These are phyloP conservation scores for Chloranthus sessilifolius DNA, from an alignment of 164 flowering plant species.

Conservation along the genomic window DNA sequence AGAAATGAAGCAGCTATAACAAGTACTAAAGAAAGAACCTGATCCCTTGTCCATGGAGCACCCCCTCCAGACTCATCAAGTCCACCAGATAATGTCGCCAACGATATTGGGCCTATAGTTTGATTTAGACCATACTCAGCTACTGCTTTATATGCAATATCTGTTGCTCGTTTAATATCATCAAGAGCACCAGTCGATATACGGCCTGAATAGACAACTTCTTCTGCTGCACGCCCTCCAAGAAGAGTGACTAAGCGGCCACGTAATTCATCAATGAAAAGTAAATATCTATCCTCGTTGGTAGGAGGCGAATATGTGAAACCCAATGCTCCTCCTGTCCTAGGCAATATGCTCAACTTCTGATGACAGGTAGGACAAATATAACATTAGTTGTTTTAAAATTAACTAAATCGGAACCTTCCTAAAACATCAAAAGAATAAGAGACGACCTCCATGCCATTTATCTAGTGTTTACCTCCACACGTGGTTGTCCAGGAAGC, in stretches of 20 bases:
- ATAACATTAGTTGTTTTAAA: constrained; percentile 7
- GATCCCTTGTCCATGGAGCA: constrained; percentile 83
- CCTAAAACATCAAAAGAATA: too few relatives aligned
- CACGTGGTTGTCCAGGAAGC: constrained; percentile 90
- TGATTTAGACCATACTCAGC: constrained; percentile 97
- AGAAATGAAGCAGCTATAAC: neutral
- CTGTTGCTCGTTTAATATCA: constrained; percentile 95
- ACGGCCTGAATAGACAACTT: constrained; percentile 88
- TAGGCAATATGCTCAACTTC: constrained; percentile 97
- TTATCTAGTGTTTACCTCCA: constrained; percentile 80
- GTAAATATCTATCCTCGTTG: constrained; percentile 86
- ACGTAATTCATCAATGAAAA: constrained; percentile 89
- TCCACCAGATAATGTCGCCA: constrained; percentile 81
- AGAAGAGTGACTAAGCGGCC: constrained; percentile 99
- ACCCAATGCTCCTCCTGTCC: constrained; percentile 96
- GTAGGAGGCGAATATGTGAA: constrained; percentile 93
- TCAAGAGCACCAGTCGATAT: constrained; percentile 98
- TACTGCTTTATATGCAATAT: constrained; percentile 96
- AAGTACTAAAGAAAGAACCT: constrained; percentile 33
- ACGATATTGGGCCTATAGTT: constrained; percentile 80
- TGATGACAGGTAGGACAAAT: constrained; percentile 31
- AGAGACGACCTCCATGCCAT: too few relatives aligned
- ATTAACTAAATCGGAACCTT: too few relatives aligned
- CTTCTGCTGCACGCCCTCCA: constrained; percentile 99
- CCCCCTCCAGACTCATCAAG: constrained; percentile 93